Percentiles rank a stretch among this genome's conserved stretches.
These are phyloP conservation scores for Metarhizium humberi DNA, from an alignment of 2,329 filamentous ascomycete genomes.

Conservation along the genomic window DNA sequence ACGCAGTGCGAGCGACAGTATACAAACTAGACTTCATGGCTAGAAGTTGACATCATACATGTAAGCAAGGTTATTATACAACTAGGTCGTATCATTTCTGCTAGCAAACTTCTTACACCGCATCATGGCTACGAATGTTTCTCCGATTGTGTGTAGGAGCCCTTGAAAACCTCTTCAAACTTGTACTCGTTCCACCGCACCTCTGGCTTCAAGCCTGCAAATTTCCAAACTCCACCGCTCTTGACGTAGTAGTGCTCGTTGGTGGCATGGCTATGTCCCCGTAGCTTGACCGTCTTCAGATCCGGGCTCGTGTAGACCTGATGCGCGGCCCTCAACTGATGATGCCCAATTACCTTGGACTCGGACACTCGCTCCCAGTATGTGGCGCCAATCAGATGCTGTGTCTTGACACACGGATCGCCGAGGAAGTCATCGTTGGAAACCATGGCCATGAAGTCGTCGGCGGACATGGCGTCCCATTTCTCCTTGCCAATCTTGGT, in stretches of 20 bases:
- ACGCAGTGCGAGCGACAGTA: no score
- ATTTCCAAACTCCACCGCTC: conserved; percentile 50
- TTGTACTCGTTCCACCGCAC: conserved; percentile 47
- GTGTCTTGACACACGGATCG: conserved; percentile 42
- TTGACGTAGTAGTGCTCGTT: conserved; percentile 41
- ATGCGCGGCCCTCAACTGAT: conserved; percentile 50
- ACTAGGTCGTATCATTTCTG: background rate
- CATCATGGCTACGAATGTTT: background rate
- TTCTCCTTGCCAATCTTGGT: conserved; percentile 37
- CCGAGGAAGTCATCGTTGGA: conserved; percentile 43
- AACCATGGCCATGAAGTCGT: conserved; percentile 42
- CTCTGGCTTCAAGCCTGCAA: conserved; percentile 43
- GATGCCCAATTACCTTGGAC: conserved; percentile 38
- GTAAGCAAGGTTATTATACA: no score
- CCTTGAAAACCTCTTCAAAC: conserved; percentile 29
- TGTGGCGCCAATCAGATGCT: conserved; percentile 46
- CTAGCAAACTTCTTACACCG: background rate
- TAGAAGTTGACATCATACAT: no score
- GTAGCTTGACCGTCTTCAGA: conserved; percentile 42
- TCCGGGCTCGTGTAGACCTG: conserved; percentile 42
- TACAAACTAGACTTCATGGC: no score
- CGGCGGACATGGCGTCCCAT: conserved; percentile 47
- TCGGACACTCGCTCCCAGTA: conserved; percentile 33
- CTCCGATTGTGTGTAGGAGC: background rate
- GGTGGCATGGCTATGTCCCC: conserved; percentile 43